Percentiles rank a stretch among this genome's conserved stretches.
phyloP scores from a whole-genome alignment of 345 rosid species.

The Clausena lansium region DNA sequence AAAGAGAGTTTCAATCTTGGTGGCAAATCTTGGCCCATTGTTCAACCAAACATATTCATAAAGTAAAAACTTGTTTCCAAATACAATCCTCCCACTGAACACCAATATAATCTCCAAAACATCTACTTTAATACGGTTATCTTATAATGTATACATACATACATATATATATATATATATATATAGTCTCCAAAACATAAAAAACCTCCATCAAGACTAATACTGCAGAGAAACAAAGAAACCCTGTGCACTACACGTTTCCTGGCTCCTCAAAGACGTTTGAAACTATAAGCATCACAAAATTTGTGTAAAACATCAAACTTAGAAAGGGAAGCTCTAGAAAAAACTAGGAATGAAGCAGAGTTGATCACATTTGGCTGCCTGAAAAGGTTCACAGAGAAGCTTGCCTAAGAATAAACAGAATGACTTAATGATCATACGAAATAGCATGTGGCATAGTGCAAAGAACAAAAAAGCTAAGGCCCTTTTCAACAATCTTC shows the following conservation, averaged over 20 bases:
- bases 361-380: not conserved
- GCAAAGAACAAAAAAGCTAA: not conserved
- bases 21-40: not conserved
- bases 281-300: not conserved
- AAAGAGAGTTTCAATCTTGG: not conserved
- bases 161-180: too few species aligned
- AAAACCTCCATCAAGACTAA: not conserved
- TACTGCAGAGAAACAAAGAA: not conserved
- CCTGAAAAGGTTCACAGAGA: not conserved
- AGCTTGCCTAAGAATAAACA: not conserved
- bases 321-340: not conserved
- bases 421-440: not conserved
- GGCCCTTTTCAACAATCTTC: too few species aligned
- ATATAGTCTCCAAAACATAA: not conserved
- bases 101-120: not conserved
- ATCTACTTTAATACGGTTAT: not conserved
- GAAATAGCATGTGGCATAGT: not conserved
- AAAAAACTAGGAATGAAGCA: not conserved
- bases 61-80: not conserved
- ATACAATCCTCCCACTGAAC: not conserved
- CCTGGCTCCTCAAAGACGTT: not conserved
- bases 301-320: not conserved
- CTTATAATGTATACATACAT: too few species aligned
- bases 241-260: not conserved
- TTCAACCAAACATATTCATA: not conserved